Percentiles rank a stretch among this genome's conserved stretches.
Conservation (phyloP, 148 eudicot species). For the Nepenthes gracilis region DNA sequence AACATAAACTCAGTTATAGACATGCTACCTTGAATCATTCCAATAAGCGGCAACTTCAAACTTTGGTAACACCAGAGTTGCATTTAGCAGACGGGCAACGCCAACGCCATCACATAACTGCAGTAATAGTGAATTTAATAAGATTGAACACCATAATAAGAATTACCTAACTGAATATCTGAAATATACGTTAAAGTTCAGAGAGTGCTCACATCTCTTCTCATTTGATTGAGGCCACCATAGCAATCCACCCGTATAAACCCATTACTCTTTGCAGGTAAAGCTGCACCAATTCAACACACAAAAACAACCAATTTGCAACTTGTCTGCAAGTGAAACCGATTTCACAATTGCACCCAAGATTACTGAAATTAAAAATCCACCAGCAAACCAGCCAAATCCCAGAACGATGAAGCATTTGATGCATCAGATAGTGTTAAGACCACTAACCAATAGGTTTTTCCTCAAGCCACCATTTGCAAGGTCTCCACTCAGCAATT, state of each 20-base stretch:
- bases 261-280: slow-evolving; percentile 72
- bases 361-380: slow-evolving; percentile 7
- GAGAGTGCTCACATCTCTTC: slow-evolving; percentile 71
- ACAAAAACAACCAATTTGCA: slow-evolving; percentile 46
- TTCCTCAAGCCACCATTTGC: slow-evolving; percentile 77
- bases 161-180: background rate
- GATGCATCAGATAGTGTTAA: background rate
- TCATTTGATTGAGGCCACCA: slow-evolving; percentile 98
- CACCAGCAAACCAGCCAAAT: background rate
- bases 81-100: slow-evolving; percentile 83
- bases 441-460: slow-evolving; percentile 39
- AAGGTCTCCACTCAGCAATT: slow-evolving; percentile 72
- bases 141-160: background rate
- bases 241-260: slow-evolving; percentile 97
- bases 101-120: slow-evolving; percentile 99
- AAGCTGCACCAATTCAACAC: slow-evolving; percentile 93
- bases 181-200: background rate
- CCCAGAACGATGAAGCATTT: background rate
- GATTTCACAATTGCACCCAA: slow-evolving; percentile 40
- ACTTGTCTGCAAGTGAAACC: slow-evolving; percentile 74
- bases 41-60: slow-evolving; percentile 99
- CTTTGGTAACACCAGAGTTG: slow-evolving; percentile 91
- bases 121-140: slow-evolving; percentile 11
- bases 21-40: slow-evolving; percentile 90
- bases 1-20: background rate